Conservation (phyloP, 768 basidiomycete genomes). For the Tephrocybe sp. region DNA sequence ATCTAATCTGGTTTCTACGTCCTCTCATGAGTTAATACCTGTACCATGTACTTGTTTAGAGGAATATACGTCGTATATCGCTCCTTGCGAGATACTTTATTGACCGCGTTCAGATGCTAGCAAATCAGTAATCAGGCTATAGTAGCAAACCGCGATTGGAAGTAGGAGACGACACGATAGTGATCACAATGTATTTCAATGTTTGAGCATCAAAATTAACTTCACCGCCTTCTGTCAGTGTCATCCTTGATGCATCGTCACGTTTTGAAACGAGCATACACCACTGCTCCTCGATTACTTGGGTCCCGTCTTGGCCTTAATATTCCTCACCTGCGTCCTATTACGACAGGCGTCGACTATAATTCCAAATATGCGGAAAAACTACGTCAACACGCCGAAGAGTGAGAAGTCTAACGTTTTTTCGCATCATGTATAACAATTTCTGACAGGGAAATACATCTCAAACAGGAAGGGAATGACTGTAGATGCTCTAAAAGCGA, state of each 20-base stretch:
- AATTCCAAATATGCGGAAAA: constrained; percentile 67
- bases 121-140: too few species aligned
- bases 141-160: too few species aligned
- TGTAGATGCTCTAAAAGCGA: constrained; percentile 33
- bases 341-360: constrained; percentile 20
- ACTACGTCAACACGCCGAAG: constrained; percentile 54
- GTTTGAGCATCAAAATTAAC: too few species aligned
- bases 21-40: constrained; percentile 10
- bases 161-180: too few species aligned
- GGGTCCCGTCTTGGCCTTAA: background rate
- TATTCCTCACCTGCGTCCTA: background rate
- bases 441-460: constrained; percentile 10
- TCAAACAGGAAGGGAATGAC: constrained; percentile 41
- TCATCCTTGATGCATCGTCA: constrained; percentile 10
- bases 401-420: constrained; percentile 23
- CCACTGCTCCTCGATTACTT: constrained; percentile 1
- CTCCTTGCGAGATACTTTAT: background rate
- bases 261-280: constrained; percentile 6
- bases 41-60: constrained; percentile 8
- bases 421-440: constrained; percentile 20
- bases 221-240: background rate
- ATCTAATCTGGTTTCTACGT: constrained; percentile 44
- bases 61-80: constrained; percentile 12
- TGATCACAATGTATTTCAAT: too few species aligned
- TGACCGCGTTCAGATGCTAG: too few species aligned